These are phyloP conservation scores for Funneliformis caledonium DNA, from an alignment of 371 early-diverging fungal species.

Conservation along the genomic window DNA sequence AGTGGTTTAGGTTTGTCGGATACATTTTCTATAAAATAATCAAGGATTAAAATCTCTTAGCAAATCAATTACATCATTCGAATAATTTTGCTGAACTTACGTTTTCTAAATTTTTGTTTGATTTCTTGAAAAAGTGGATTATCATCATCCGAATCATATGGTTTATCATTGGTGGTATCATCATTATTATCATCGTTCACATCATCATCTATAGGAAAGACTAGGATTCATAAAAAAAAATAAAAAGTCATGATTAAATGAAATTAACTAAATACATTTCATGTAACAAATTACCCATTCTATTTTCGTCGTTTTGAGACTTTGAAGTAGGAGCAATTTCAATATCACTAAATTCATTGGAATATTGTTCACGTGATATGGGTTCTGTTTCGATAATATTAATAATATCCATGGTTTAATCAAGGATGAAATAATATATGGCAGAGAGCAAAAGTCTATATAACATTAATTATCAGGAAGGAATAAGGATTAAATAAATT, in stretches of 20 bases:
- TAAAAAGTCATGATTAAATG: no score
- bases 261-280: no score
- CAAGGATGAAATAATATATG: background rate
- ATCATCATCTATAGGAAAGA: no score
- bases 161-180: background rate
- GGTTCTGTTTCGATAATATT: background rate
- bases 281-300: background rate
- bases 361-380: background rate
- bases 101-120: background rate
- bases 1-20: no score
- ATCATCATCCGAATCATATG: background rate
- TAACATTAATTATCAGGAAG: no score
- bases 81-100: no score
- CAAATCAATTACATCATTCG: no score
- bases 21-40: no score
- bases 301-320: background rate
- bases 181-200: background rate
- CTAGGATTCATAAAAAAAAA: no score
- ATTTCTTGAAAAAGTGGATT: background rate
- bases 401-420: background rate
- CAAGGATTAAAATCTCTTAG: no score
- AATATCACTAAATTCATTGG: background rate
- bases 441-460: background rate
- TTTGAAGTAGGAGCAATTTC: background rate
- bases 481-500: no score